Conservation (phyloP, 2,329 filamentous ascomycete genomes). For the Nigrospora oryzae region DNA sequence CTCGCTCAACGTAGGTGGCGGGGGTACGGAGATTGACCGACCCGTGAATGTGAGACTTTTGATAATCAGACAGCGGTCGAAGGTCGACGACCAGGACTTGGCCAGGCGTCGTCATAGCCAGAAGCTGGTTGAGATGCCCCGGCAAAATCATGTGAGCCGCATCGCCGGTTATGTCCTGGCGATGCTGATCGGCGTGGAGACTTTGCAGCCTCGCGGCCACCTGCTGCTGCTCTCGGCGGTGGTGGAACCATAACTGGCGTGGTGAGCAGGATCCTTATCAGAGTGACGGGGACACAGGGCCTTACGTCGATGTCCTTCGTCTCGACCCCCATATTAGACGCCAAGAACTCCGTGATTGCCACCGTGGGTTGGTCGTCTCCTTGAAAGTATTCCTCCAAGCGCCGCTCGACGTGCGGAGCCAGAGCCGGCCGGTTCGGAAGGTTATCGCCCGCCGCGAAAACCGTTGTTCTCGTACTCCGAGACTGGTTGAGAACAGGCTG, state of each 20-base stretch:
- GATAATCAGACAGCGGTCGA: conserved; percentile 35
- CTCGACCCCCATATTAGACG: conserved; percentile 45
- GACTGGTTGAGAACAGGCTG: conserved; percentile 37
- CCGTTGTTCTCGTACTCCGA: conserved; percentile 28
- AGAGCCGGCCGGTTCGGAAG: conserved; percentile 35
- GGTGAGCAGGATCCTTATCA: conserved; percentile 7
- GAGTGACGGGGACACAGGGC: not conserved
- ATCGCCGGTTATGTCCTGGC: conserved; percentile 15
- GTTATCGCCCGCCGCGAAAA: conserved; percentile 23
- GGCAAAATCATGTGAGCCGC: conserved; percentile 40
- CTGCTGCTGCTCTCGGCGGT: conserved; percentile 39
- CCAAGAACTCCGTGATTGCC: conserved; percentile 41
- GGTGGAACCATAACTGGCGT: conserved; percentile 40
- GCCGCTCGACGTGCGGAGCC: conserved; percentile 37
- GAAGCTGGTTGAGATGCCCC: conserved; percentile 38
- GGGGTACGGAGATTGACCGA: conserved; percentile 45
- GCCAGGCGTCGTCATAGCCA: conserved; percentile 38
- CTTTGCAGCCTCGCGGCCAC: conserved; percentile 35
- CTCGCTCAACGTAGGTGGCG: conserved; percentile 35
- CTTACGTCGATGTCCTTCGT: conserved; percentile 39
- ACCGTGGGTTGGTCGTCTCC: conserved; percentile 37
- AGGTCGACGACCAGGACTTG: conserved; percentile 42
- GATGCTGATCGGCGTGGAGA: conserved; percentile 29
- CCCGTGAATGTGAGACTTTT: conserved; percentile 41
- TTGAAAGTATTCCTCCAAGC: conserved; percentile 45